phyloP scores from a whole-genome alignment of 2,329 filamentous ascomycete genomes.

The Pseudopyricularia cyperi region DNA sequence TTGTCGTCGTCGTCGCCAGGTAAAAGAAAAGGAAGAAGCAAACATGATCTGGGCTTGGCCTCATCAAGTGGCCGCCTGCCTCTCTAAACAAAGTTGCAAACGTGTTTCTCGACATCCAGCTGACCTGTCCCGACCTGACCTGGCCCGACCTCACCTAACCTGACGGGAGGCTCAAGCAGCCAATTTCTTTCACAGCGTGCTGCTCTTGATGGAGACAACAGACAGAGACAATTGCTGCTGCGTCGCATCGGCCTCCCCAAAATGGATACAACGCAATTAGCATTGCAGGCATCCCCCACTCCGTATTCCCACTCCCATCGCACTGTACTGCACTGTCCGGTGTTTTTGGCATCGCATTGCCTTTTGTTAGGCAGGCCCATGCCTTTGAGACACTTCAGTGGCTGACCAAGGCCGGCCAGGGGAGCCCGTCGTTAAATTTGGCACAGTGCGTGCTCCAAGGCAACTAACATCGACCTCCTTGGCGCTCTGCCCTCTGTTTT shows the following conservation, averaged over 20 bases:
- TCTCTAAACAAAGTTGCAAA: too few relatives aligned
- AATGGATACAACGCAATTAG: not conserved
- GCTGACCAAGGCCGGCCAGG: not conserved
- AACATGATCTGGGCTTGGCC: too few relatives aligned
- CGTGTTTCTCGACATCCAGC: too few relatives aligned
- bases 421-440: not conserved
- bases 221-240: not conserved
- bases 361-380: not conserved
- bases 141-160: too few relatives aligned
- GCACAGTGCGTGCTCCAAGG: not conserved
- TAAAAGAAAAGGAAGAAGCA: too few relatives aligned
- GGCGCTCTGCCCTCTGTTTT: too few relatives aligned
- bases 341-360: not conserved
- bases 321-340: not conserved
- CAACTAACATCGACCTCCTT: not conserved
- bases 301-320: conserved; percentile 2
- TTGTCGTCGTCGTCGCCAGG: too few relatives aligned
- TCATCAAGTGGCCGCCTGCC: too few relatives aligned
- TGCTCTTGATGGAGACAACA: not conserved
- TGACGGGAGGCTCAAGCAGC: too few relatives aligned
- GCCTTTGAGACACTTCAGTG: conserved; percentile 2
- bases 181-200: too few relatives aligned
- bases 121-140: too few relatives aligned
- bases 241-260: not conserved
- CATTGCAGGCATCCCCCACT: not conserved